These are phyloP conservation scores for Termitomyces sp. DNA, from an alignment of 1,284 basidiomycete genomes.

Conservation along the genomic window DNA sequence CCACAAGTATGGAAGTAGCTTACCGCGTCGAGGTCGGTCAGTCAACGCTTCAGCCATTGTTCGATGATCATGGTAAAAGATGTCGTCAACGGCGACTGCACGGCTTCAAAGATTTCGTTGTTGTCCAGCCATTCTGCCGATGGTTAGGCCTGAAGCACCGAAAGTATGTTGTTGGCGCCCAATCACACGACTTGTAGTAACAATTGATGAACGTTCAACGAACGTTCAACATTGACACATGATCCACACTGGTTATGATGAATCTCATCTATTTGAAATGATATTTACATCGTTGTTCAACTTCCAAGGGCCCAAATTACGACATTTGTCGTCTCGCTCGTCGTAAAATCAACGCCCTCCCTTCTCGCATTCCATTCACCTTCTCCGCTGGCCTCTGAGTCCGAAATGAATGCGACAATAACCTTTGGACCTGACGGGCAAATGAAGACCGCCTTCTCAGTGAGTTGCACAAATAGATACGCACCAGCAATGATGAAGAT, in stretches of 20 bases:
- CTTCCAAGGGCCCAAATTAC: background rate
- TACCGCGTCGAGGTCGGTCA: background rate
- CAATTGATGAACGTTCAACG: no score
- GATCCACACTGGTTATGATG: background rate
- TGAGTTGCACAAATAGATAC: background rate
- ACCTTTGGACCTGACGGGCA: background rate
- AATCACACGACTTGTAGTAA: no score
- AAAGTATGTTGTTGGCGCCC: background rate
- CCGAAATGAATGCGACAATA: background rate
- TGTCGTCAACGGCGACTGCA: background rate
- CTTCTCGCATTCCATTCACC: background rate
- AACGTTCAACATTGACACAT: no score
- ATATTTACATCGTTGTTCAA: background rate
- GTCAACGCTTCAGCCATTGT: background rate
- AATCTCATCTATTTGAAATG: background rate
- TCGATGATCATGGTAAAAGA: background rate
- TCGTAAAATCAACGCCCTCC: background rate
- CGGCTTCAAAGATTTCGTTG: background rate
- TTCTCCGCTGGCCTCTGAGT: background rate
- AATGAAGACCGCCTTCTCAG: slow-evolving; percentile 2
- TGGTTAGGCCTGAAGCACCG: no score
- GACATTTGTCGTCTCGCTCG: background rate
- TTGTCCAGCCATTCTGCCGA: no score
- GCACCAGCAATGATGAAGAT: background rate
- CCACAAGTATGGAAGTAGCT: background rate